Evolutionary conservation across 2,329 filamentous ascomycete species (phyloP), one percentile per base, ranked within the genome.

Genomic region (Cadophora gregata): DNA sequence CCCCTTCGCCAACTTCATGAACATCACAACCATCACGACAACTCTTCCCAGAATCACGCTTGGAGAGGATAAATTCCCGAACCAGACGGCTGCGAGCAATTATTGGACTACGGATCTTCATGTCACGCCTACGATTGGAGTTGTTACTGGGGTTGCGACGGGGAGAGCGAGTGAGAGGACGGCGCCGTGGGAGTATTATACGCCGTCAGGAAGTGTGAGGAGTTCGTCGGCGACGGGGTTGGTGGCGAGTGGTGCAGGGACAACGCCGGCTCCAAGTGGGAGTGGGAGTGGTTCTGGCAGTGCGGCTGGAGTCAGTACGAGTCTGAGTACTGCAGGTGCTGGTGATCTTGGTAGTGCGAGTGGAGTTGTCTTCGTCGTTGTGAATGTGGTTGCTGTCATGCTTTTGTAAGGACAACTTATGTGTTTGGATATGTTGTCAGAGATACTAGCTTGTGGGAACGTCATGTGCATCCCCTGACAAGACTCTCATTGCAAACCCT

Each of bases 371-470:
- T n/a, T 60, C 36, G 38, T 60, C 16, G 24, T 60, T 45, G 58
- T 60, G n/a, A 60, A 60, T 48, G 24, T 60, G 5, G 58, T 60
- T n/a, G 58, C 36, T 9, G 58, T 60, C 8, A 60, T 60, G 38
- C 58, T 60, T 27, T 14, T 60, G 36, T 60, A n/a, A n/a, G n/a
- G 58, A 60, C 1, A 31, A 21, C 16, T 38, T 12, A 8, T 14
- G 31, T 5, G 31, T 33, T 5, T 1, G 24, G 25, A 31, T 19
- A 3, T 4, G 4, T 29, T 36, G 31, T 36, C 31, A 36, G 31
- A 36, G 31, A 36, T 6, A 5, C 31, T 36, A 12, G 31, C 31
- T 36, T 36, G 31, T 36, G 31, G 31, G 12, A 36, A 12, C 6
- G 31, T 5, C 31, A 36, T 36, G 31, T 36, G 31, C 5, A 36